A percentile compares a stretch with the other conserved stretches of the same genome.
Conservation (phyloP, 1,139 yeast species). For the Yamadazyma triangularis region DNA sequence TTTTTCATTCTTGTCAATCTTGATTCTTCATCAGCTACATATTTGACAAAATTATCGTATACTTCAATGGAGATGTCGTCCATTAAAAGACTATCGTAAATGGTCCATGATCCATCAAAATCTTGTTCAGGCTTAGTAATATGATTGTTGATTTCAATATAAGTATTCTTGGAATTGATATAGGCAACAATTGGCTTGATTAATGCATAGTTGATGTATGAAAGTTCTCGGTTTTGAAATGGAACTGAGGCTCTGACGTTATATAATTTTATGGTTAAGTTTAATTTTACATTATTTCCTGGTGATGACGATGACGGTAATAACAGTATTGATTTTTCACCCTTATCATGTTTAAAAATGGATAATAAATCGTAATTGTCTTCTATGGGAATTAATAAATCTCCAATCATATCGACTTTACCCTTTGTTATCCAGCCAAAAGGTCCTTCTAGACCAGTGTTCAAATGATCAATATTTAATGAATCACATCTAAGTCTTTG, state of each 20-base stretch:
- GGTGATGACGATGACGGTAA: constrained; percentile 37
- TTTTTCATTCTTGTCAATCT: constrained; percentile 68
- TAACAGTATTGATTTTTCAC: too few relatives aligned
- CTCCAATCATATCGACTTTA: constrained; percentile 88
- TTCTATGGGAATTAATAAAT: constrained; percentile 73
- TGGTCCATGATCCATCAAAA: constrained; percentile 95
- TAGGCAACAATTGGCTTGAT: constrained; percentile 94
- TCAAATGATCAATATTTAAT: constrained; percentile 80
- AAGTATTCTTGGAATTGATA: constrained; percentile 84
- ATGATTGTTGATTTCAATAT: constrained; percentile 81
- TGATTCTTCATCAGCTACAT: constrained; percentile 83
- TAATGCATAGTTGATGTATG: constrained; percentile 85
- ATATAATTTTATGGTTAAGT: constrained; percentile 70
- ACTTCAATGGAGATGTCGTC: constrained; percentile 88
- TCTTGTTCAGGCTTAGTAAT: constrained; percentile 74
- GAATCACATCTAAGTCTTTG: constrained; percentile 83
- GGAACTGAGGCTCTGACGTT: constrained; percentile 90
- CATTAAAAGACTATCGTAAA: constrained; percentile 87
- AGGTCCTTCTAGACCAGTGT: constrained; percentile 87
- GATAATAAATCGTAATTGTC: constrained; percentile 33
- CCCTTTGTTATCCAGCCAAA: constrained; percentile 96
- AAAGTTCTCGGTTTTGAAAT: constrained; percentile 73
- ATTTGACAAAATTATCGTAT: constrained; percentile 83
- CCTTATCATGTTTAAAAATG: constrained; percentile 15
- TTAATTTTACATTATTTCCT: constrained; percentile 38